Conservation (phyloP, 331 rosid species). For the Phaseolus coccineus region DNA sequence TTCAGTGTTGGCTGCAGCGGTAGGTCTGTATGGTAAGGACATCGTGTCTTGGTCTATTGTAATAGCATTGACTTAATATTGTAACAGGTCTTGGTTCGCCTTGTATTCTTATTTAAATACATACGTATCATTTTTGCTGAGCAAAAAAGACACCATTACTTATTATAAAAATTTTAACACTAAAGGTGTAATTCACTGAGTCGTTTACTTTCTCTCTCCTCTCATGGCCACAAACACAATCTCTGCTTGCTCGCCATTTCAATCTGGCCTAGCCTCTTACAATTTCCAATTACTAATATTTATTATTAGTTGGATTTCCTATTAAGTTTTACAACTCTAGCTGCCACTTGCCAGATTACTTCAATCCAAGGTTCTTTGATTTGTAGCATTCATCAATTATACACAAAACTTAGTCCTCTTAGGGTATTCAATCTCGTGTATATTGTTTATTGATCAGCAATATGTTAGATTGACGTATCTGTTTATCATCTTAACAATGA, state of each 20-base stretch:
- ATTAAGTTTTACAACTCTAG: constrained; percentile 1
- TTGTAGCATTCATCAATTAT: constrained; percentile 9
- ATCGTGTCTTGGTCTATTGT: too few species aligned
- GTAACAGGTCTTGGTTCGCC: too few species aligned
- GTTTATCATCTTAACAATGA: constrained; percentile 2
- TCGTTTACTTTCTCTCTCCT: not conserved
- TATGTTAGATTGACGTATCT: constrained; percentile 1
- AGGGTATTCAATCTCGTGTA: not conserved
- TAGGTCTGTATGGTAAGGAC: too few species aligned
- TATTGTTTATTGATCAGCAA: constrained; percentile 4
- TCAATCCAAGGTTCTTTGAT: not conserved
- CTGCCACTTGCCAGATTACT: constrained; percentile 12
- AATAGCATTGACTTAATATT: too few species aligned
- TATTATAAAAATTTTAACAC: not conserved
- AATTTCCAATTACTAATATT: not conserved
- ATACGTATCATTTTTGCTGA: too few species aligned
- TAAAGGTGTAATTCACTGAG: not conserved
- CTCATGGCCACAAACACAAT: not conserved
- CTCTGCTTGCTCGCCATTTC: not conserved
- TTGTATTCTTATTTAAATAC: too few species aligned
- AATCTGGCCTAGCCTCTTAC: not conserved
- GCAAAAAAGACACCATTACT: not conserved
- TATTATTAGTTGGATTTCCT: not conserved
- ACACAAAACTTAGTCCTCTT: not conserved
- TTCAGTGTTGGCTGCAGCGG: too few species aligned